These are phyloP conservation scores for Tausonia pullulans DNA, from an alignment of 1,284 basidiomycete genomes.

Conservation along the genomic window DNA sequence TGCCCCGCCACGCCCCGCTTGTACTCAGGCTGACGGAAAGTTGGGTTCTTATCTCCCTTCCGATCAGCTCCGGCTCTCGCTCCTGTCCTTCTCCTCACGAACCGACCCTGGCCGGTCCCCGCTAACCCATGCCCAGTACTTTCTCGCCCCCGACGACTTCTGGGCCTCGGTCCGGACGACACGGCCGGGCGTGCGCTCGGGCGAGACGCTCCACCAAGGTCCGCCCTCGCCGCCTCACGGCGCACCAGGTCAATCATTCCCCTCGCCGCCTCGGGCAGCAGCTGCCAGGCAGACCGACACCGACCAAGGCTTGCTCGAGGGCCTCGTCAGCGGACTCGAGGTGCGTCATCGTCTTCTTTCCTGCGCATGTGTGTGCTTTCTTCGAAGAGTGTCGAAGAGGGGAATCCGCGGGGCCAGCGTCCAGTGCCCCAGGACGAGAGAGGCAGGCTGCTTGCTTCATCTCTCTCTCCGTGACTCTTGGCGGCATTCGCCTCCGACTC, in stretches of 20 bases:
- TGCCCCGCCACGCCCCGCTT: too few species aligned
- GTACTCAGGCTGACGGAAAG: too few species aligned
- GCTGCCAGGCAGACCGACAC: not conserved
- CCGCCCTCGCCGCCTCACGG: too few species aligned
- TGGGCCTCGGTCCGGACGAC: not conserved
- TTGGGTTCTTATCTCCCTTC: not conserved
- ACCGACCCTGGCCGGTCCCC: not conserved
- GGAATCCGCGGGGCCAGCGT: too few species aligned
- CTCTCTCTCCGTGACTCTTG: too few species aligned
- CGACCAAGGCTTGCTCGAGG: constrained; percentile 4
- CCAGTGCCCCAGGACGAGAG: too few species aligned
- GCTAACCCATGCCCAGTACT: constrained; percentile 11
- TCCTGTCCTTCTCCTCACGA: constrained; percentile 1
- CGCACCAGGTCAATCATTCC: too few species aligned
- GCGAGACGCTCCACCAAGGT: too few species aligned
- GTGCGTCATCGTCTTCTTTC: not conserved
- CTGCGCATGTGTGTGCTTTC: not conserved
- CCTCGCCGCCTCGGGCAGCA: not conserved
- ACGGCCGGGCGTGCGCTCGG: too few species aligned
- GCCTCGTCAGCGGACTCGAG: constrained; percentile 4
- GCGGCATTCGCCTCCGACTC: too few species aligned
- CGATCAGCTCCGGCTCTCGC: constrained; percentile 9
- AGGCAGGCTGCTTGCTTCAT: too few species aligned
- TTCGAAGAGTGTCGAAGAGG: too few species aligned
- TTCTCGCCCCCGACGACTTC: constrained; percentile 11